phyloP scores from a whole-genome alignment of 148 eudicot species.

The Simmondsia chinensis region DNA sequence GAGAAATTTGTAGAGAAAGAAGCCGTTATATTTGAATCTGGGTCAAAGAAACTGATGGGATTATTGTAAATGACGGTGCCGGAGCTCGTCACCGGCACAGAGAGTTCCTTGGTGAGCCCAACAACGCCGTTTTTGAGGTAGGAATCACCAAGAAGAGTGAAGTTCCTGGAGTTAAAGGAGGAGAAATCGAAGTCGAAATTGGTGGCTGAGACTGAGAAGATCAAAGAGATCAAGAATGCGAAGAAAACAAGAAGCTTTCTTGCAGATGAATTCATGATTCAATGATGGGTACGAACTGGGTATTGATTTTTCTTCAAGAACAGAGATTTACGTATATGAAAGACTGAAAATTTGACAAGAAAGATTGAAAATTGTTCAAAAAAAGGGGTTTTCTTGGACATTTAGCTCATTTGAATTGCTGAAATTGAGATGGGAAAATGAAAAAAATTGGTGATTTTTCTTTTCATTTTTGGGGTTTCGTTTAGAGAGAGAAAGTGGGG shows the following conservation, averaged over 20 bases:
- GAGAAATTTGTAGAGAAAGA: conserved; percentile 72
- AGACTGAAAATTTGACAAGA: conserved; percentile 9
- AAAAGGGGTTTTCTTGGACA: conserved; percentile 7
- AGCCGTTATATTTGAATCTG: conserved; percentile 34
- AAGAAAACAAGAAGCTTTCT: conserved; percentile 29
- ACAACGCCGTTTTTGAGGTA: conserved; percentile 48
- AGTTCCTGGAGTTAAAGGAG: conserved; percentile 42
- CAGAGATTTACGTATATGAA: too few relatives aligned
- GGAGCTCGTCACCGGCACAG: conserved; percentile 64
- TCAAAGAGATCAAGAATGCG: background rate
- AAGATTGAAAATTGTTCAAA: background rate
- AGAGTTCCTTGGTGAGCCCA: conserved; percentile 51
- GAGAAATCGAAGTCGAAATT: conserved; percentile 39
- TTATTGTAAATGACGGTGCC: conserved; percentile 55
- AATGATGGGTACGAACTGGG: conserved; percentile 4
- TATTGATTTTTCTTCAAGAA: conserved; percentile 10
- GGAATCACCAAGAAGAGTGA: conserved; percentile 73
- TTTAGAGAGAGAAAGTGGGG: background rate
- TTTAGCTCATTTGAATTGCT: conserved; percentile 7
- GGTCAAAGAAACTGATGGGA: conserved; percentile 51
- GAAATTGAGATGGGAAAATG: background rate
- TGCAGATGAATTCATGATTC: conserved; percentile 21
- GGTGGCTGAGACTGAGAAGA: conserved; percentile 8
- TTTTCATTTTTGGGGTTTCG: background rate
- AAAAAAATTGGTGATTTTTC: conserved; percentile 5